Base-by-base conservation (phyloP, 371 early-diverging fungal species). In the Haplosporangium sp. region DNA sequence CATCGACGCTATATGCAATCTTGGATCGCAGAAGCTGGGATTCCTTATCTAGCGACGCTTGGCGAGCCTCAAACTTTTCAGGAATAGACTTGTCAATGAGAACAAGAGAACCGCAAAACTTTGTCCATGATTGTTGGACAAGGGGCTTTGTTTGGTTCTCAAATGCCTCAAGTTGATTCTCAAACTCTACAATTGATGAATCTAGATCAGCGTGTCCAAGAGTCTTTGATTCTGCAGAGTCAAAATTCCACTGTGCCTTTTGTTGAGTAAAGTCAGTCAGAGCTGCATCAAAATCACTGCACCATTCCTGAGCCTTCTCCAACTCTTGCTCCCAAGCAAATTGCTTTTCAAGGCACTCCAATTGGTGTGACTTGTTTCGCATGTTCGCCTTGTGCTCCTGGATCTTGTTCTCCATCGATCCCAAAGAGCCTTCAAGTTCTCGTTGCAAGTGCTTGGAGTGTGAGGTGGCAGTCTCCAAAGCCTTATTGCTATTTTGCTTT, bases 181-280 rank as follows among this genome's bases (percentile, higher is more conserved):
- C 72, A 55, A 75, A 75, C 20, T 59, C 66, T 15, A 11, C 20
- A 34, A 75, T 35, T 7, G 72, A 19, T 2, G 62, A n/a, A 2
- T 72, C 75, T 34, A 81, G 75, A 13, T 15, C 56, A 6, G 15
- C 20, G 0, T 47, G n/a, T 35, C 17, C 35, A 56, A 48, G 56
- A 4, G 1, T 10, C 34, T 7, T 17, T 40, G 55, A 27, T 39
- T 63, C 55, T 2, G 8, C 4, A 20, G 38, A 35, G 10, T 61
- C 63, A 5, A 17, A 27, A 20, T 55, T 61, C 82, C 82, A 81
- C 17, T 71, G 75, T 7, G 76, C 82, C n/a, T 74, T 64, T 2
- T 75, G 45, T 2, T 45, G 15, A 2, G 60, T 47, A 27, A 81
- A 69, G 1, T 66, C 45, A 11, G 57, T 47, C 1, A 81, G 39